These are phyloP conservation scores for Blakeslea trispora DNA, from an alignment of 371 early-diverging fungal genomes.

Conservation along the genomic window DNA sequence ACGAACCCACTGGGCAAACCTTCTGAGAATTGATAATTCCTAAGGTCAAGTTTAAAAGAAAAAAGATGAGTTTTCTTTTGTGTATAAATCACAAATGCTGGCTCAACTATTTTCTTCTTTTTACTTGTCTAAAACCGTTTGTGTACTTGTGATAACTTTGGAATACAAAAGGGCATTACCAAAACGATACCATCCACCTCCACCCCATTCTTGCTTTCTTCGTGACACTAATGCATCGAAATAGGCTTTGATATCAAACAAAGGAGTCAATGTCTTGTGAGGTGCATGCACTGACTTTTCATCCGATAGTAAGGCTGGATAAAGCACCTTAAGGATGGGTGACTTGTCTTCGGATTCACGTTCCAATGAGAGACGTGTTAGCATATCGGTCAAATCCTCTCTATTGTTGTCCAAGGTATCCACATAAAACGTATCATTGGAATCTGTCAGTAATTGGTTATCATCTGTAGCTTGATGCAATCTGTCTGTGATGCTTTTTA, in stretches of 20 bases:
- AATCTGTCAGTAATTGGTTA: conserved; percentile 5
- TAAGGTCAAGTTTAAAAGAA: conserved; percentile 5
- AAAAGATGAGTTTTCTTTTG: too few species aligned
- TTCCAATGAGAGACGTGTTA: conserved; percentile 11
- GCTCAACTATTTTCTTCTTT: neutral
- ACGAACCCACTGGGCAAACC: conserved; percentile 74
- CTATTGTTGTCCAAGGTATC: neutral
- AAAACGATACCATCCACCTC: conserved; percentile 41
- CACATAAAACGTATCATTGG: conserved; percentile 19
- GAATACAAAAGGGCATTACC: conserved; percentile 77
- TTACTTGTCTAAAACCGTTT: conserved; percentile 84
- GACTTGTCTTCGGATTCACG: conserved; percentile 16
- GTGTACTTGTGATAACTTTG: conserved; percentile 79
- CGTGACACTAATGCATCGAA: conserved; percentile 31
- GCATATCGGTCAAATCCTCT: neutral
- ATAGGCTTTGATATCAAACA: conserved; percentile 27
- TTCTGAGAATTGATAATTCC: conserved; percentile 64
- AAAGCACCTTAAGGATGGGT: conserved; percentile 18
- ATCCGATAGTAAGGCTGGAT: neutral
- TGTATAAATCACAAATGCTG: too few species aligned
- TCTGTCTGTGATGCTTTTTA: neutral
- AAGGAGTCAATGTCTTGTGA: conserved; percentile 12
- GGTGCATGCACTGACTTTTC: conserved; percentile 6
- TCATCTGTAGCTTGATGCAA: conserved; percentile 6
- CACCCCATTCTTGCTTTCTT: conserved; percentile 28